Percentiles rank a stretch among this genome's conserved stretches.
phyloP scores from a whole-genome alignment of 208 protist species.

The Trypanosoma theileri region DNA sequence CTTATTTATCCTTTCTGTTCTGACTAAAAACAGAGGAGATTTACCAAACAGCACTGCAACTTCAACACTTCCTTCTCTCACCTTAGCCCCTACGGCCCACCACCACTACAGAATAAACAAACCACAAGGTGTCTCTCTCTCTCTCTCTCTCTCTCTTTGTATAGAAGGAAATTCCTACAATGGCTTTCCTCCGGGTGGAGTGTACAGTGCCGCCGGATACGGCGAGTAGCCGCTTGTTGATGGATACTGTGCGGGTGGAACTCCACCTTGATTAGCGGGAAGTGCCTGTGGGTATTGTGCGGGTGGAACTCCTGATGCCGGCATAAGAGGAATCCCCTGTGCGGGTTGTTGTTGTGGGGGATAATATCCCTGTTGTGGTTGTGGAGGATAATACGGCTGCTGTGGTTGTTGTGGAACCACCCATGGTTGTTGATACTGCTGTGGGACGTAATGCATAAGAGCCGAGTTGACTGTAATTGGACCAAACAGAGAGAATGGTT shows the following conservation, averaged over 20 bases:
- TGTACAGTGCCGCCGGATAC: not conserved
- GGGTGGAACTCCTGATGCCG: not conserved
- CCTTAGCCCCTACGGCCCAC: too few relatives aligned
- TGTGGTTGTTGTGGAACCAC: constrained; percentile 21
- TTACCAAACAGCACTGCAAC: too few relatives aligned
- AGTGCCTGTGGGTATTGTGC: constrained; percentile 25
- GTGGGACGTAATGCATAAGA: constrained; percentile 64
- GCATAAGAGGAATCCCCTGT: constrained; percentile 19
- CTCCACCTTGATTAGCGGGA: not conserved
- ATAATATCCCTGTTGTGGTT: constrained; percentile 14
- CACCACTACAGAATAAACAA: too few relatives aligned
- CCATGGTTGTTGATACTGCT: constrained; percentile 58
- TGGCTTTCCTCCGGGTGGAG: not conserved
- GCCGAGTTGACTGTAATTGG: constrained; percentile 58
- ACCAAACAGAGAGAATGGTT: constrained; percentile 88
- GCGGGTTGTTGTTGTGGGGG: not conserved
- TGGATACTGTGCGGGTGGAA: constrained; percentile 7
- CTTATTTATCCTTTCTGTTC: too few relatives aligned
- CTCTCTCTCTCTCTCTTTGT: not conserved
- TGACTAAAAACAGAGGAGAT: too few relatives aligned
- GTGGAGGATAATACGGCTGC: constrained; percentile 20
- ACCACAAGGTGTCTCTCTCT: not conserved
- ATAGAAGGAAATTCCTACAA: not conserved
- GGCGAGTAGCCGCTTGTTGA: not conserved
- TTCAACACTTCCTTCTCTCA: too few relatives aligned